Evolutionary conservation across 148 eudicot species (phyloP), one percentile per base, ranked within the genome.

Genomic region (Polygonum maritimum): DNA sequence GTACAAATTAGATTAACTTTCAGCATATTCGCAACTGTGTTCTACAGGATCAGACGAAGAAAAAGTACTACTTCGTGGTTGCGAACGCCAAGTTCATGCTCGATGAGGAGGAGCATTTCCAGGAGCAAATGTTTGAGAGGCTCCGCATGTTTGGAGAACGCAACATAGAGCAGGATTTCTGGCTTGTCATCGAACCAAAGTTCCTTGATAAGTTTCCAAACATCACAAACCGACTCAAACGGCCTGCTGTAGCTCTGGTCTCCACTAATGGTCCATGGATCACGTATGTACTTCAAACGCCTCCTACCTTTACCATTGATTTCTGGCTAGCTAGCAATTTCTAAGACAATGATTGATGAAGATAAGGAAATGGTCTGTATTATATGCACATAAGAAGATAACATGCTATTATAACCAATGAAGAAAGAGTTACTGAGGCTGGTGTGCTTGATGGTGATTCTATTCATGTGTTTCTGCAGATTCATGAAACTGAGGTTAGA

Each of bases 11-110:
- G 47, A 2, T 44, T 18, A 51, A 5, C n/a, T 51, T 51, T 51
- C 4, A 21, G 31, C 10, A 21, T 13, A 60, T 14, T 2, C 13
- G 31, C 14, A 38, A 35, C 9, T 60, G 3, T 38, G 4, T 5
- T 38, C 10, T 67, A 5, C 44, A 67, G 71, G 19, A 67, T 76
- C 84, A 81, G 73, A 72, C 82, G 4, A 87, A 74, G 40, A 88
- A 82, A 21, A 95, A 80, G 83, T 95, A 92, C 73, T 84, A 91
- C 76, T 95, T 95, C 48, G 86, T 92, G 69, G 94, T 95, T 75
- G 99, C 99, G 67, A 95, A 95, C 80, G 99, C 99, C 12, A 95
- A 95, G 75, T 95, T 95, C 88, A 95, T 95, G 99, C 89, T 95
- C 83, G 99, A 95, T 75, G 99, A 95, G 74, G 99, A 95, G 81